Base-by-base conservation (phyloP, 2,329 filamentous ascomycete genomes). In the Epichloe typhina region DNA sequence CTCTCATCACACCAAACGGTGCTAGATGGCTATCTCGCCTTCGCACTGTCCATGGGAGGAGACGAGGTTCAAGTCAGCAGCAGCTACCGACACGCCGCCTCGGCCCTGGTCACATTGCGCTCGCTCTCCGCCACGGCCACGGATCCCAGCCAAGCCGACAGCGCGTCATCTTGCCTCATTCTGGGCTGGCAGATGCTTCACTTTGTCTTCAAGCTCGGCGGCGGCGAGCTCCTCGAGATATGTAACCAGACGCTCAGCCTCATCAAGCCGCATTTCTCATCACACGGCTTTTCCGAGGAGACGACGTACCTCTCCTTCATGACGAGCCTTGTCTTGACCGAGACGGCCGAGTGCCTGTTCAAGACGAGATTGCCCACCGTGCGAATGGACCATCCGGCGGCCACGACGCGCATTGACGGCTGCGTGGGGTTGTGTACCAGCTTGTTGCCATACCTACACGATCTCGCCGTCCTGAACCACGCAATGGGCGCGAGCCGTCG, bases 261-360 rank as follows among this genome's bases (percentile, higher is more conserved):
- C 12, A 44, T 58, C 41, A 58, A 56, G 47, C 52, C 56, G 12
- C 26, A 51, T 31, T 38, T 47, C 3, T 19, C 50, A 2, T 57
- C 60, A n/a, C 21, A 43, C 35, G 5, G 49, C 38, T 2, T 11
- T 53, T 31, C 31, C 31, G 31, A 9, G 2, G 31, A 31, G 1
- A 17, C 17, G 1, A 42, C 50, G 2, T 47, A 57, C 9, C 33
- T 57, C 0, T 50, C 56, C 3, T 59, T 60, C 47, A 5, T 58
- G 56, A 43, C 44, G 12, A 44, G 38, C 35, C 50, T 62, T 11
- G 51, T 57, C 7, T 13, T 60, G 13, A 56, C 52, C 1, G 60
- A 64, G 42, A 52, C 60, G n/a, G 43, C 56, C 19, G 55, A 59
- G 15, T 61, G 59, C 39, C 31, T 64, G 17, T 50, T 63, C 40